A percentile compares a stretch with the other conserved stretches of the same genome.
Conservation (phyloP, 345 rosid species). For the Pistacia atlantica region DNA sequence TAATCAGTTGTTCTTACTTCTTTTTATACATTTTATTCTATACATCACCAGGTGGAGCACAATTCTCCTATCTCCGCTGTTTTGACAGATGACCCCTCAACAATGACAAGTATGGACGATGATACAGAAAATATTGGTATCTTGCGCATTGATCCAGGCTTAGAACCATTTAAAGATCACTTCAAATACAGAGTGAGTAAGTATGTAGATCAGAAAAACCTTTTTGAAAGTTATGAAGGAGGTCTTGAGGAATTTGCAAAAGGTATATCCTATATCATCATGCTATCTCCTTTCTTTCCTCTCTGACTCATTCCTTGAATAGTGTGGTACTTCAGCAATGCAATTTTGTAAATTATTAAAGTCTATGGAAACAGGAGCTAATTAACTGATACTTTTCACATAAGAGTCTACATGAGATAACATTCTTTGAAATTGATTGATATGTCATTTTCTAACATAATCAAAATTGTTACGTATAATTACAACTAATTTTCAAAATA, state of each 20-base stretch:
- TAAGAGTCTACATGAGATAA: not conserved
- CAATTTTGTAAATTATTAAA: not conserved
- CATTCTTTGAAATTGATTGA: not conserved
- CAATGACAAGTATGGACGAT: conserved; percentile 37
- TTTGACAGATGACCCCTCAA: conserved; percentile 42
- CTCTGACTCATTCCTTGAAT: not conserved
- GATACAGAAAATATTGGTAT: conserved; percentile 48
- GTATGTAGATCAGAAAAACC: conserved; percentile 51
- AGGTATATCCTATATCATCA: conserved; percentile 42
- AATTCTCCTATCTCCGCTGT: conserved; percentile 41
- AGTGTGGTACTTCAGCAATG: not conserved
- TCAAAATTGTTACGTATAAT: not conserved
- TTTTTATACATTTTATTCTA: not conserved
- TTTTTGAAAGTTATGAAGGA: conserved; percentile 61
- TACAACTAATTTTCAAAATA: not conserved
- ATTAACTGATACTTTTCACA: conserved; percentile 1
- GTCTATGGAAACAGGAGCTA: not conserved
- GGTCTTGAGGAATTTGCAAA: conserved; percentile 69
- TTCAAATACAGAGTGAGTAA: conserved; percentile 56
- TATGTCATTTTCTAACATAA: not conserved
- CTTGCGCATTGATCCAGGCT: conserved; percentile 47
- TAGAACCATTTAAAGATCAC: conserved; percentile 63
- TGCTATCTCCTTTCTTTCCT: not conserved
- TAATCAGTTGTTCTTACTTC: not conserved
- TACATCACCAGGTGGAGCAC: conserved; percentile 26